Percentiles rank a stretch among this genome's conserved stretches.
Evolutionary conservation across 345 rosid genomes (phyloP).

Genomic region (Hibiscus trionum): DNA sequence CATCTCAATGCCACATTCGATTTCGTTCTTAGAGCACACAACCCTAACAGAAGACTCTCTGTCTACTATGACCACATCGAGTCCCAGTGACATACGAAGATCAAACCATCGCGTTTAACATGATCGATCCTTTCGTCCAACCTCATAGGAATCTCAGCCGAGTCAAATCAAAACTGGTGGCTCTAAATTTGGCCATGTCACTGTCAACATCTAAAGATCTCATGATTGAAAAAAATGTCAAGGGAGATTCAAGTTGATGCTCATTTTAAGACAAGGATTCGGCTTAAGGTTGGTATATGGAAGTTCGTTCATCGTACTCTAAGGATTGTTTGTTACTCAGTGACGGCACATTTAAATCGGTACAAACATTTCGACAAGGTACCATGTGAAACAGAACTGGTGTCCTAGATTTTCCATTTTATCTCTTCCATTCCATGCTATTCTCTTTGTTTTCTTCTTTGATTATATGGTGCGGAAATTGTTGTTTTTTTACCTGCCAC

Average conservation of each 20-base stretch:
- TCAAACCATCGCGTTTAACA: slow-evolving; percentile 48
- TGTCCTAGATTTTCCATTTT: not conserved
- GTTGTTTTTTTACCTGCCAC: not conserved
- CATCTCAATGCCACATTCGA: slow-evolving; percentile 58
- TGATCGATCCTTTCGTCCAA: slow-evolving; percentile 52
- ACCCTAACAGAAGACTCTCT: slow-evolving; percentile 54
- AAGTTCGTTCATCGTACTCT: slow-evolving; percentile 40
- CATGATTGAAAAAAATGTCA: slow-evolving; percentile 26
- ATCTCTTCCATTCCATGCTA: not conserved
- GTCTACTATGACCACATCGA: slow-evolving; percentile 54
- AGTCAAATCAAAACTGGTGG: slow-evolving; percentile 38
- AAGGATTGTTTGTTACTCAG: slow-evolving; percentile 40
- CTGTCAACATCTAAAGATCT: slow-evolving; percentile 34
- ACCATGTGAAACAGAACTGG: slow-evolving; percentile 30
- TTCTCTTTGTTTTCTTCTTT: not conserved
- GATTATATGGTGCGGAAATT: slow-evolving; percentile 5
- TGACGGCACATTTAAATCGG: slow-evolving; percentile 34
- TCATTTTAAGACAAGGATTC: slow-evolving; percentile 41
- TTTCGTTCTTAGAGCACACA: slow-evolving; percentile 43
- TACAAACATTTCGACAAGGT: slow-evolving; percentile 34
- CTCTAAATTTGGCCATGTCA: slow-evolving; percentile 41
- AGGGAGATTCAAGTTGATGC: slow-evolving; percentile 46
- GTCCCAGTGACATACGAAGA: slow-evolving; percentile 41
- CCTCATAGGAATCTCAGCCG: slow-evolving; percentile 50
- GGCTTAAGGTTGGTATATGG: slow-evolving; percentile 58